A percentile compares a stretch with the other conserved stretches of the same genome.
These are phyloP conservation scores for Chamaenerion angustifolium DNA, from an alignment of 345 rosid species.

Conservation along the genomic window DNA sequence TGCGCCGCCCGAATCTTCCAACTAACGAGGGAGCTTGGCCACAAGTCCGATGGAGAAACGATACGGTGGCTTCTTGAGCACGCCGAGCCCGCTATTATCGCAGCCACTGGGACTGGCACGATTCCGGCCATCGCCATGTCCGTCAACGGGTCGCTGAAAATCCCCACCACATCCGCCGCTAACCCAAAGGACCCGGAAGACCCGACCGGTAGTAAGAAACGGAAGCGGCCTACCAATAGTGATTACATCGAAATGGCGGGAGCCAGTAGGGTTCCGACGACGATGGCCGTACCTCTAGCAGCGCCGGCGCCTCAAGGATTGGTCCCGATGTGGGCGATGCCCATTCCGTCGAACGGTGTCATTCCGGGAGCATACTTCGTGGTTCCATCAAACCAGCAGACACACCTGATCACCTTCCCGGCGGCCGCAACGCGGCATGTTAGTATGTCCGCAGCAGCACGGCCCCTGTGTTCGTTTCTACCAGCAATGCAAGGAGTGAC, in stretches of 20 bases:
- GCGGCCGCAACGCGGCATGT: constrained; percentile 18
- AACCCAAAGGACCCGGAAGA: constrained; percentile 31
- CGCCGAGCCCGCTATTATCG: constrained; percentile 79
- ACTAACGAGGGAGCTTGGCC: constrained; percentile 73
- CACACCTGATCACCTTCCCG: constrained; percentile 50
- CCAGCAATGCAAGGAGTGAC: constrained; percentile 29
- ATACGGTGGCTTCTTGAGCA: constrained; percentile 78
- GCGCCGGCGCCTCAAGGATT: constrained; percentile 40
- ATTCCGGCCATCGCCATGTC: constrained; percentile 92
- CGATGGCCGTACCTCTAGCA: constrained; percentile 45
- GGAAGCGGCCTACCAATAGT: constrained; percentile 60
- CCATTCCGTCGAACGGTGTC: constrained; percentile 49
- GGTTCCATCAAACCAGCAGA: constrained; percentile 41
- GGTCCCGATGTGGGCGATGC: constrained; percentile 79
- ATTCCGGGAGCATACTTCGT: constrained; percentile 51
- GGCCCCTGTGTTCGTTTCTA: constrained; percentile 46
- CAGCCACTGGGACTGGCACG: constrained; percentile 87
- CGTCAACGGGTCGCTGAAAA: constrained; percentile 70
- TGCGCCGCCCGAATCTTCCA: constrained; percentile 92
- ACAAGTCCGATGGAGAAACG: constrained; percentile 86
- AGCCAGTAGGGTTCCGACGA: constrained; percentile 17
- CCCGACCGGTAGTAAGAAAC: constrained; percentile 37
- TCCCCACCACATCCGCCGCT: constrained; percentile 51
- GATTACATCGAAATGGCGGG: constrained; percentile 59
- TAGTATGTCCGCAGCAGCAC: constrained; percentile 17